Evolutionary conservation across 345 rosid genomes (phyloP), one percentile per base, ranked within the genome.

Genomic region (Rhodomyrtus tomentosa): DNA sequence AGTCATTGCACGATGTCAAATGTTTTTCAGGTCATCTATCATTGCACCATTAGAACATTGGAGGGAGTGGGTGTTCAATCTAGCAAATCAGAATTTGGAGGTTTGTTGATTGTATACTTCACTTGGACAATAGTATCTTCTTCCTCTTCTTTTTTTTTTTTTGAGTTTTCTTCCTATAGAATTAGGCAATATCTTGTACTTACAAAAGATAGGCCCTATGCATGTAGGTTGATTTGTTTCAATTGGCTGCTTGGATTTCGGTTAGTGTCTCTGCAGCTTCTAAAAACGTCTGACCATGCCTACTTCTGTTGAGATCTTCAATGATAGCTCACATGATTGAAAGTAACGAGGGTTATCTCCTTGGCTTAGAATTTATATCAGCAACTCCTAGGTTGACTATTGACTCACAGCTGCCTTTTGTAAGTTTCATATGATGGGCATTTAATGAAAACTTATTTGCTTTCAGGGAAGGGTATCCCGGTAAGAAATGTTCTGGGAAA

Each of bases 51-150:
- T 83, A 87, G 98, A 86, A 97, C 99, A 22, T 85, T 94, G 52
- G 96, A 94, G 72, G 99, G 98, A 82, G 94, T 95, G 82, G 90
- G 92, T 45, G 98, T 97, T 52, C 89, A 95, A 89, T 94, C 99
- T 8, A 94, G 95, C 13, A 92, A 90, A 88, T 89, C 88, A 20
- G 99, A 95, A 84, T 86, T 87, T 87, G 99, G 98, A 91, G 99
- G 99, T 96, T 86, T 89, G 89, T 82, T 83, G 49, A 62, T 22
- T 82, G 40, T 81, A 84, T 74, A 25, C 81, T 81, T 32, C 51
- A 42, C 18, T 36, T 50, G 32, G 50, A 40, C 40, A 58, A 55
- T 42, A 42, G 24, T 45, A 16, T 51, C 29, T 40, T 4, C 42
- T 40, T 40, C 5, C 5, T 4, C 5, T 40, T 38, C 59, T 22